Base-by-base conservation (phyloP, 176 grass and related monocot species). In the Triticum urartu region DNA sequence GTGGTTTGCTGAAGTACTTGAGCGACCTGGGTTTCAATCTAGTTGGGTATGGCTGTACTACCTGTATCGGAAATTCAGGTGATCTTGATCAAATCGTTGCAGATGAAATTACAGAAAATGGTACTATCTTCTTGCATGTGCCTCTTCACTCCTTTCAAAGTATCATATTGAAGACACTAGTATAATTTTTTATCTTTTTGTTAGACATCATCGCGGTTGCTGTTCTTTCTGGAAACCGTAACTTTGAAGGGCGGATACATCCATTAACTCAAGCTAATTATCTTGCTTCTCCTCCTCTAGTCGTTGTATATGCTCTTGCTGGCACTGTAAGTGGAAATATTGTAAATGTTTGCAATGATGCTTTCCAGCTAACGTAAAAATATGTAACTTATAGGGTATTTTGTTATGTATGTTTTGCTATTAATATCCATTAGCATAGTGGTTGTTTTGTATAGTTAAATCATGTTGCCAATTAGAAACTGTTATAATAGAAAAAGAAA, bases 231-330 rank as follows among this genome's bases (percentile, higher is more conserved):
- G 92, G 86, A 42, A 93, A 91, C 56, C 69, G 85, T 35, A 93
- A 93, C 65, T 89, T 93, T 77, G 92, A 93, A 79, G 92, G 83
- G 58, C 86, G 78, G 50, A 89, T 93, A 36, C 92, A 91, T 83
- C 86, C 92, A 45, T 84, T 91, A 48, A 91, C 92, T 65, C 66
- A 86, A 83, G 91, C 91, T 21, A 93, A 93, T 79, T 93, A 93
- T 84, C 88, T 93, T 17, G 88, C 72, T 72, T 93, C 91, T 48
- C 86, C 91, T 64, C 91, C 91, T 56, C 79, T 93, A 82, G 91
- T 90, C 47, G 82, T 88, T 25, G 86, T 83, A 22, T 93, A 93
- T 84, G 88, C 88, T 35, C 91, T 88, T 86, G 86, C 88, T 84
- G 86, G 88, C 68, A 93, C 88, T 26, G 88, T 93, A 74, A 86